Evolutionary conservation across 306 rosid genomes (phyloP).

Genomic region (Malus sieversii): DNA sequence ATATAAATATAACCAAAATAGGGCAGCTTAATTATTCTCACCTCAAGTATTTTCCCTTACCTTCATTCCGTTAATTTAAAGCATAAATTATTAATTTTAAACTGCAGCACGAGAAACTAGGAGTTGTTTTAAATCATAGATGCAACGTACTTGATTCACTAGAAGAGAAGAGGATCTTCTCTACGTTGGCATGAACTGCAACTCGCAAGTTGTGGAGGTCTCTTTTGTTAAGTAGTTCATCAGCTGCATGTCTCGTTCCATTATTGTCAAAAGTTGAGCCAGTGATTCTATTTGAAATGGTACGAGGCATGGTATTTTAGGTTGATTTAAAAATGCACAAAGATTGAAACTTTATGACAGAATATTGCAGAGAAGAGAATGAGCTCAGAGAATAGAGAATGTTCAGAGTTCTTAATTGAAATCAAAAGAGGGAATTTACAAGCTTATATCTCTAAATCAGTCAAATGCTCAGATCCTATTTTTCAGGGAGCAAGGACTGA

Average conservation of each 20-base stretch:
- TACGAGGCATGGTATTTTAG: too few relatives aligned
- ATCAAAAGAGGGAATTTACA: too few relatives aligned
- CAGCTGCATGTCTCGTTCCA: constrained; percentile 24
- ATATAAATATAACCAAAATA: not conserved
- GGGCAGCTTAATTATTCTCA: too few relatives aligned
- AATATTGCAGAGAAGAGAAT: too few relatives aligned
- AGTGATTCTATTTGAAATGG: not conserved
- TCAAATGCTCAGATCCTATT: too few relatives aligned
- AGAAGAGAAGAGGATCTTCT: constrained; percentile 16
- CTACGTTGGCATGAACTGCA: constrained; percentile 11
- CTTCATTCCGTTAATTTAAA: not conserved
- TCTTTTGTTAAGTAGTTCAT: constrained; percentile 18
- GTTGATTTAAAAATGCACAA: too few relatives aligned
- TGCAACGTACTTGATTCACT: not conserved
- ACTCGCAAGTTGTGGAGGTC: constrained; percentile 3
- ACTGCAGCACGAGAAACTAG: not conserved
- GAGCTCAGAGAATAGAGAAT: too few relatives aligned
- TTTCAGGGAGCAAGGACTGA: too few relatives aligned
- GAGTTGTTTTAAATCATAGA: not conserved
- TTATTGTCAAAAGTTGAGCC: constrained; percentile 15
- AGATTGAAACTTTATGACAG: too few relatives aligned
- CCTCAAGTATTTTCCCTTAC: not conserved
- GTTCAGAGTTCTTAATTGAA: not conserved
- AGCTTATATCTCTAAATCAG: too few relatives aligned
- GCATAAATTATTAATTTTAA: not conserved